These are phyloP conservation scores for Scorias spongiosa DNA, from an alignment of 2,329 filamentous ascomycete genomes.

Conservation along the genomic window DNA sequence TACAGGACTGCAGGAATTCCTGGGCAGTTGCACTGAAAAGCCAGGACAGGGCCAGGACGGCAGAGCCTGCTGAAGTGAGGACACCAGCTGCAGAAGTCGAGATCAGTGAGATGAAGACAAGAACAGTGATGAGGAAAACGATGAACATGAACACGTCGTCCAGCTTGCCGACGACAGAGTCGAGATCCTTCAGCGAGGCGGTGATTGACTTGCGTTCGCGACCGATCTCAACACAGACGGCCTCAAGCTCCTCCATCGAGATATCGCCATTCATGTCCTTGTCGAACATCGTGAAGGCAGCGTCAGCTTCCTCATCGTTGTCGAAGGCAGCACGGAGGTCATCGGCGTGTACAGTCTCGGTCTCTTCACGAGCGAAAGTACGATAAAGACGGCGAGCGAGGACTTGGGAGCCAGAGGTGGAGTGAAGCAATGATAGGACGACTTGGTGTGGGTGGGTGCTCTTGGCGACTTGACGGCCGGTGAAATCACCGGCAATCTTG, in stretches of 20 bases:
- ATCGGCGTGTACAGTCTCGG: conserved; percentile 61
- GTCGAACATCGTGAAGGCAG: conserved; percentile 84
- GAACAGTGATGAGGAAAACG: conserved; percentile 61
- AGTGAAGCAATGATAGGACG: conserved; percentile 60
- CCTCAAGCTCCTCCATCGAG: conserved; percentile 84
- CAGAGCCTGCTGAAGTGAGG: conserved; percentile 75
- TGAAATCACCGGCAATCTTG: conserved; percentile 80
- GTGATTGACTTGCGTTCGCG: conserved; percentile 91
- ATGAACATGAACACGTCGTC: conserved; percentile 82
- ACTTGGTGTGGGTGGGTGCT: conserved; percentile 74
- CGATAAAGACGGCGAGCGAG: conserved; percentile 78
- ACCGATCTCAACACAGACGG: conserved; percentile 85
- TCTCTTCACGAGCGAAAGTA: conserved; percentile 60
- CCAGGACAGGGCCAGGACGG: conserved; percentile 83
- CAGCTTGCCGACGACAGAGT: conserved; percentile 81
- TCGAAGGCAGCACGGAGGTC: conserved; percentile 69
- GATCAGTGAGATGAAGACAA: conserved; percentile 80
- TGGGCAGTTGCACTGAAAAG: conserved; percentile 83
- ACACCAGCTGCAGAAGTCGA: conserved; percentile 82
- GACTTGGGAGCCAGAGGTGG: conserved; percentile 60
- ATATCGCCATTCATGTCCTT: conserved; percentile 95
- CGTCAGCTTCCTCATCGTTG: conserved; percentile 71
- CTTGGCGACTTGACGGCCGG: conserved; percentile 52
- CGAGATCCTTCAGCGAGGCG: conserved; percentile 83
- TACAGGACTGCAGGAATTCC: conserved; percentile 83